Evolutionary conservation across 371 early-diverging fungal species (phyloP).

Genomic region (Syncephalastrum monosporum): DNA sequence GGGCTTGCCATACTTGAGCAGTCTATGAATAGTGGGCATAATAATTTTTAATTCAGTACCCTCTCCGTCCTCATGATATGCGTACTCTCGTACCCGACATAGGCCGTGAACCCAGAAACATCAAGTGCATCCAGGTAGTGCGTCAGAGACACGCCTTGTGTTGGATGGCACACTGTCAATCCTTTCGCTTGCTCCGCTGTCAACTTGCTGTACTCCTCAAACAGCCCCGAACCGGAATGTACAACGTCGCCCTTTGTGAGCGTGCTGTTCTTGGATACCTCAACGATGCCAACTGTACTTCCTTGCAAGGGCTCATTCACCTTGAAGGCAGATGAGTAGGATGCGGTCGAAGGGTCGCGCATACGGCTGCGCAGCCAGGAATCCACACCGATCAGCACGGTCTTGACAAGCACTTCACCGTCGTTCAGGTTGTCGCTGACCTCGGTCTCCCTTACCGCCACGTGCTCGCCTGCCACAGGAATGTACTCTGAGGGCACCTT

Average conservation of each 20-base stretch:
- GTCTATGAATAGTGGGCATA: constrained; percentile 11
- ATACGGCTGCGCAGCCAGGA: constrained; percentile 66
- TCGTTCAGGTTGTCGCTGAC: constrained; percentile 47
- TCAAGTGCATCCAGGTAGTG: constrained; percentile 55
- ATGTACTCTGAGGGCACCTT: constrained; percentile 28
- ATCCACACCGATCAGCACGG: constrained; percentile 33
- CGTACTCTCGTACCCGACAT: constrained; percentile 26
- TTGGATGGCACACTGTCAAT: constrained; percentile 29
- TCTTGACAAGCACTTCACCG: constrained; percentile 54
- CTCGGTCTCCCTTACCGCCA: constrained; percentile 41
- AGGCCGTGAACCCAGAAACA: constrained; percentile 51
- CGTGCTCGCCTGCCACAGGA: constrained; percentile 38
- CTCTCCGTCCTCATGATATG: background rate
- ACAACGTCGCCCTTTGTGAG: constrained; percentile 61
- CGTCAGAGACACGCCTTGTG: constrained; percentile 34
- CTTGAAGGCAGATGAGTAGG: constrained; percentile 52
- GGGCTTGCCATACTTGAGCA: constrained; percentile 33
- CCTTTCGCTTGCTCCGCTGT: constrained; percentile 21
- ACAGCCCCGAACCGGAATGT: constrained; percentile 34
- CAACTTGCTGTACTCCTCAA: constrained; percentile 44
- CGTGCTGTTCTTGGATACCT: constrained; percentile 50
- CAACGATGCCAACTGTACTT: constrained; percentile 54
- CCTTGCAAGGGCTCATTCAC: constrained; percentile 56
- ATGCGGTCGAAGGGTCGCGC: constrained; percentile 41
- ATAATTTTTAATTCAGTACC: too few relatives aligned